A percentile compares a stretch with the other conserved stretches of the same genome.
Evolutionary conservation across 225 moss, liverwort and hornwort genomes (phyloP).

Genomic region (Thuidium tamariscinum): DNA sequence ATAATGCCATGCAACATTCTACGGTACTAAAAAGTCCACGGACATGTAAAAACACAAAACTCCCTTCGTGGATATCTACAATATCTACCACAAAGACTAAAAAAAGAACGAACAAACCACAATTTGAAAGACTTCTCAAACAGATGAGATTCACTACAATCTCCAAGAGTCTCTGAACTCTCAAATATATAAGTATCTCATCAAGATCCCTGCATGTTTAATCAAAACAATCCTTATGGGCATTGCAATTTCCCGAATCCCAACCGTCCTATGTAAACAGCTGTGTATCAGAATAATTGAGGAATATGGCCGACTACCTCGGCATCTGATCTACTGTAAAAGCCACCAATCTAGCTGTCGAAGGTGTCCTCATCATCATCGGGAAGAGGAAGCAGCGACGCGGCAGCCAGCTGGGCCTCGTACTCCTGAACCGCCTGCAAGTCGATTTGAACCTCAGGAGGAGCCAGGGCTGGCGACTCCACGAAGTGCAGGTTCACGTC

Average conservation of each 20-base stretch:
- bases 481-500: constrained; percentile 51
- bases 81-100: background rate
- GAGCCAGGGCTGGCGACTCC: constrained; percentile 51
- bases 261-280: background rate
- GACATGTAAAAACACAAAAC: background rate
- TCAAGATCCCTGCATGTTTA: background rate
- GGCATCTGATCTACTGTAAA: background rate
- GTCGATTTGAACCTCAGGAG: constrained; percentile 53
- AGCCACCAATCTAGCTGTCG: constrained; percentile 9
- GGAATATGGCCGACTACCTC: background rate
- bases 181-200: background rate
- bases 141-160: background rate
- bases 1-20: background rate
- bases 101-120: too few relatives aligned
- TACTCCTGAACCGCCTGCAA: constrained; percentile 23
- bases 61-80: background rate
- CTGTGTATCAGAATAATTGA: background rate
- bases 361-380: constrained; percentile 55
- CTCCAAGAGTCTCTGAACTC: background rate
- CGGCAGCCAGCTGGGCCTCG: constrained; percentile 19
- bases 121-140: background rate
- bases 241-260: background rate
- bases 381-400: constrained; percentile 24
- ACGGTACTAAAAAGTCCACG: background rate
- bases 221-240: background rate